These are phyloP conservation scores for Tuber borchii DNA, from an alignment of 495 filamentous ascomycete species.

Conservation along the genomic window DNA sequence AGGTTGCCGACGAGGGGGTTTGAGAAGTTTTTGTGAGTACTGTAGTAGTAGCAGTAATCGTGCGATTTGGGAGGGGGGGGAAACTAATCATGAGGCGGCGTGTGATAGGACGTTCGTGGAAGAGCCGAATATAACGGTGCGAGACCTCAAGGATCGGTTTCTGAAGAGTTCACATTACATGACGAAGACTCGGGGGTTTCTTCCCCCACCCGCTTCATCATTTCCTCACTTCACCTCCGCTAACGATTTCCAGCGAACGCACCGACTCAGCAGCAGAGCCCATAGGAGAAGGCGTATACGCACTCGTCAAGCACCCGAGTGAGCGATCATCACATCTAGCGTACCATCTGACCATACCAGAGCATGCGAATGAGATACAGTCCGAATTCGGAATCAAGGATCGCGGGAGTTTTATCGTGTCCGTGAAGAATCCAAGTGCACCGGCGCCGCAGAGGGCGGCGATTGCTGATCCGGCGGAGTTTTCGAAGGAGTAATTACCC, in stretches of 20 bases:
- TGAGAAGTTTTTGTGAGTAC: constrained; percentile 60
- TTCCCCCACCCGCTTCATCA: not conserved
- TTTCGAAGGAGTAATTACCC: constrained; percentile 60
- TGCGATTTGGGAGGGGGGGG: not conserved
- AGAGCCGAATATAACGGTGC: constrained; percentile 59
- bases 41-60: not conserved
- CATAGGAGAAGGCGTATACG: constrained; percentile 81
- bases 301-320: constrained; percentile 58
- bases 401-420: constrained; percentile 71
- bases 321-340: constrained; percentile 67
- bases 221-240: not conserved
- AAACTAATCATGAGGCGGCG: not conserved
- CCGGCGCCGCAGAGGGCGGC: constrained; percentile 57
- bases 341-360: constrained; percentile 76
- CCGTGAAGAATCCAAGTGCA: constrained; percentile 71
- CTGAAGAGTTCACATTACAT: constrained; percentile 61
- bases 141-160: constrained; percentile 67
- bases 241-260: constrained; percentile 48
- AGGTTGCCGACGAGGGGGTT: constrained; percentile 62
- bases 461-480: constrained; percentile 62
- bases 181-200: constrained; percentile 64
- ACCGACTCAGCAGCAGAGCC: constrained; percentile 64
- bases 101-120: constrained; percentile 62
- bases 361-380: constrained; percentile 58
- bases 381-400: constrained; percentile 64